These are phyloP conservation scores for Eragrostis curvula DNA, from an alignment of 176 grass and related monocot species.

Conservation along the genomic window DNA sequence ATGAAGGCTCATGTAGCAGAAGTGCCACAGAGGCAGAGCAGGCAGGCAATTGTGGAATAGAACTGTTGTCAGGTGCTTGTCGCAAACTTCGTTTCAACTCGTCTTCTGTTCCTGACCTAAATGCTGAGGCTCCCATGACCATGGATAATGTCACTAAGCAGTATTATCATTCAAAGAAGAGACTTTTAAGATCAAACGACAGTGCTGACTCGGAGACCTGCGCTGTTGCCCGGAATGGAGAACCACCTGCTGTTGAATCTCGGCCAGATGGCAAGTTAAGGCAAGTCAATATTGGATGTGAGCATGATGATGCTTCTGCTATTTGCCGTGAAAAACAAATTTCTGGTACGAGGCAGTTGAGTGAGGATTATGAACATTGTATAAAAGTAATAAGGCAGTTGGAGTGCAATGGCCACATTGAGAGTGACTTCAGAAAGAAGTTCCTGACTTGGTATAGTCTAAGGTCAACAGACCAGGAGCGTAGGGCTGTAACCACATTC, in stretches of 20 bases:
- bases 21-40: constrained; percentile 55
- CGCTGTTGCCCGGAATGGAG: constrained; percentile 43
- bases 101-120: constrained; percentile 81
- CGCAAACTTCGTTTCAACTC: constrained; percentile 77
- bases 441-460: constrained; percentile 95
- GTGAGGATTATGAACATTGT: constrained; percentile 82
- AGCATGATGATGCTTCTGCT: constrained; percentile 54
- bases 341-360: constrained; percentile 28
- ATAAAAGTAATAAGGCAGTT: constrained; percentile 79
- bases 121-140: constrained; percentile 58
- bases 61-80: constrained; percentile 54
- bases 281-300: constrained; percentile 30
- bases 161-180: constrained; percentile 54
- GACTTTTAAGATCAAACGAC: constrained; percentile 61
- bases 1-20: constrained; percentile 72
- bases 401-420: constrained; percentile 74
- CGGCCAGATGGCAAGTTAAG: constrained; percentile 42
- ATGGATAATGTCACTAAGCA: constrained; percentile 53
- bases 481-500: constrained; percentile 67
- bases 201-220: constrained; percentile 88
- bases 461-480: constrained; percentile 70
- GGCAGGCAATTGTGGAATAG: constrained; percentile 46
- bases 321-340: constrained; percentile 35
- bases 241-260: constrained; percentile 69
- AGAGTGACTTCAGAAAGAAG: constrained; percentile 83